phyloP scores from a whole-genome alignment of 2,329 filamentous ascomycete genomes.

The Colletotrichum plurivorum region DNA sequence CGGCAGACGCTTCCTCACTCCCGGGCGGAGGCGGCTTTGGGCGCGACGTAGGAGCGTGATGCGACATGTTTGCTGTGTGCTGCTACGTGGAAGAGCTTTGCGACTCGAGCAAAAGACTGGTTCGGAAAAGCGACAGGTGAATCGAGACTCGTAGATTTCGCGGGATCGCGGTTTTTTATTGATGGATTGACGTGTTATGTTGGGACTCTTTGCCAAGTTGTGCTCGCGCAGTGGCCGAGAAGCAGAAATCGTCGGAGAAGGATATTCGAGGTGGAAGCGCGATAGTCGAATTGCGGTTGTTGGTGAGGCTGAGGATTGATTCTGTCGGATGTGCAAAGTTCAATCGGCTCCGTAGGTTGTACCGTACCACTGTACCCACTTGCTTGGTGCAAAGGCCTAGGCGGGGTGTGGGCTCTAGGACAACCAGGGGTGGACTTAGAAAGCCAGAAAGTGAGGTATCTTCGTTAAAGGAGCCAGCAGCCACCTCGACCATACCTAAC shows the following conservation, averaged over 20 bases:
- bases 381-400: too few species aligned
- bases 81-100: not conserved
- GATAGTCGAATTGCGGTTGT: slow-evolving; percentile 2
- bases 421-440: too few species aligned
- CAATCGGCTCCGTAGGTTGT: too few species aligned
- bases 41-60: slow-evolving; percentile 66
- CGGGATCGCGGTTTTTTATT: too few species aligned
- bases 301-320: slow-evolving; percentile 28
- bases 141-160: too few species aligned
- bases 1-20: slow-evolving; percentile 88
- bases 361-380: too few species aligned
- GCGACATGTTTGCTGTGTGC: slow-evolving; percentile 32
- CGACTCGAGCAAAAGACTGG: not conserved
- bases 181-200: not conserved
- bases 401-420: too few species aligned
- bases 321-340: too few species aligned
- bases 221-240: not conserved
- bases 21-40: slow-evolving; percentile 78
- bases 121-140: not conserved
- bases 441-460: too few species aligned
- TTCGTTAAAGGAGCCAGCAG: not conserved
- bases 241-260: not conserved
- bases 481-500: too few species aligned
- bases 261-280: not conserved
- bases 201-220: not conserved